Base-by-base conservation (phyloP, 139 green algal genomes). In the Trebouxia sp. region DNA sequence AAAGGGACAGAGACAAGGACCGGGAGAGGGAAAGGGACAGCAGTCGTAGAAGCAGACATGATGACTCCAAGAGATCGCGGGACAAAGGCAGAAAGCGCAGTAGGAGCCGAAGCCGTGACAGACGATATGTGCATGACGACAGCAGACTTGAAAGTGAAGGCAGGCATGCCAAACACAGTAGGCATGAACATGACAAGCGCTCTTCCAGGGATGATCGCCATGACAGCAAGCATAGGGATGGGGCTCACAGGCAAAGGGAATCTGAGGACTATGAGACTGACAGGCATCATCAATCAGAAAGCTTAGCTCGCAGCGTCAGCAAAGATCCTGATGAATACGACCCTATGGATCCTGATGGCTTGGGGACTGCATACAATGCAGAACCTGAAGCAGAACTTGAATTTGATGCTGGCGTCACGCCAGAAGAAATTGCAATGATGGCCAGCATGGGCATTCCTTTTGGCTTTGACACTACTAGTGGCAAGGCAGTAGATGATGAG, bases 341-440 rank as follows among this genome's bases (percentile, higher is more conserved):
- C 38, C 37, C 47, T 66, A 38, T 45, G 76, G 1, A 75, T 28
- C 30, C 56, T 32, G 24, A 45, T 37, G 47, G 50, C 0, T 28
- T 58, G 26, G 65, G 41, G 6, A 74, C 65, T 20, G 65, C 17
- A 48, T 17, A n/a, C 30, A 51, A 41, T 26, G 43, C 35, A 39
- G 35, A 24, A 37, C 17, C 32, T 7, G 79, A 47, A 7, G 30
- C 37, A 43, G 65, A 56, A 32, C 43, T 94, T 9, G 83, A 90
- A 5, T 84, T 97, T 41, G 86, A 94, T 79, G 91, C 90, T 0
- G 92, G 94, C 38, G 81, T 97, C 50, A 93, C 91, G 4, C 75
- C 90, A 0, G 93, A 97, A 76, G 93, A 97, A 83, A 90, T 97
- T 32, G 83, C 90, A 55, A 93, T 96, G 90, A 97, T 97, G 93